Evolutionary conservation across 2,329 filamentous ascomycete species (phyloP), one percentile per base, ranked within the genome.

Genomic region (Fusarium austroafricanum): DNA sequence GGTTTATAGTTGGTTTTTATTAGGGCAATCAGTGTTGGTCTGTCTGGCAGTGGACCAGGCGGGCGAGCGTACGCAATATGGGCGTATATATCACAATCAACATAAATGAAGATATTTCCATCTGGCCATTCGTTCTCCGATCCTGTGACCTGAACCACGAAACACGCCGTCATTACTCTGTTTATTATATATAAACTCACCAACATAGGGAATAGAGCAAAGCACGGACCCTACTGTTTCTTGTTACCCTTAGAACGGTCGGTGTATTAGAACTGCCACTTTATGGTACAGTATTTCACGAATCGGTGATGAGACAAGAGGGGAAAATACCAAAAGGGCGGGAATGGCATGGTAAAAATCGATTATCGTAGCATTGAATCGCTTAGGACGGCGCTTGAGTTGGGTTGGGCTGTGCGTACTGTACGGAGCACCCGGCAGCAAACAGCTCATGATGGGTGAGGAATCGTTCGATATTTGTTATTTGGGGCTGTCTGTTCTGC

Each of bases 401-500:
- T 66, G 40, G 60, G 50, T 29, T 26, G 23, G 28, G 45, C 53
- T 62, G 56, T 68, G 50, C 65, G 38, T 56, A 66, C 54, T 61
- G 60, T 55, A 68, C 65, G 66, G 61, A 59, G 65, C 53, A 55
- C 42, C 39, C 61, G 61, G 61, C 47, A 33, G 31, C 35, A 51
- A 68, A 70, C 67, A 69, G 54, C 53, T 44, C 62, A 69, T 70
- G 43, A 64, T 50, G 58, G 50, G 42, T 49, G 11, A 52, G 62
- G 35, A 54, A 70, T 69, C 53, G 66, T 69, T 70, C 66, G 67
- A 69, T 69, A 20, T 38, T 58, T 49, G 12, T 21, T 54, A 28
- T 29, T 37, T 67, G 64, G 53, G 57, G 62, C 62, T 50, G 20
- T 15, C 51, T 51, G 15, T 12, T 54, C 53, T 50, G 46, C 53